Base-by-base conservation (phyloP, 352 stramenopile genomes). In the Pythium myriotylum region DNA sequence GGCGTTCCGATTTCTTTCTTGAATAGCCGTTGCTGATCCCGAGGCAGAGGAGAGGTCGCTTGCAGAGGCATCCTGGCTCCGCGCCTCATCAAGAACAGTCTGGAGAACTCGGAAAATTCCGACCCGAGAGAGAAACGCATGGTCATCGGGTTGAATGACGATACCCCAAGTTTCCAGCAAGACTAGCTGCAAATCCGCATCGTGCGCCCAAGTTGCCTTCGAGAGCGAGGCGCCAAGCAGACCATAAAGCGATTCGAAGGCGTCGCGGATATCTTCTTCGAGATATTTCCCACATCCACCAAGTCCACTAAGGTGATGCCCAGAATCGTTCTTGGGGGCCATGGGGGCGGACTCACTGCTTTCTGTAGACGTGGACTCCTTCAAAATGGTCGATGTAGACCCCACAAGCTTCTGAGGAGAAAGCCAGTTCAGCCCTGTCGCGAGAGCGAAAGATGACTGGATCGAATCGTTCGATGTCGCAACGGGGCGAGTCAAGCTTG, bases 21-120 rank as follows among this genome's bases (percentile, higher is more conserved):
- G 29, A 35, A 35, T 72, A 29, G 49, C 60, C 2, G 63, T 67
- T 10, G 62, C 58, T 19, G 64, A 35, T 17, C 33, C 52, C 42
- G 62, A 40, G 4, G 47, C 26, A 22, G 49, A 27, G 7, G 27
- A 26, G 22, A 8, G 20, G 3, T 48, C 14, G 39, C 70, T 57
- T 20, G 48, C 46, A 1, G 58, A 49, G 3, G 23, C 24, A 37
- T 72, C 65, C 17, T 62, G 51, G 17, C 54, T 67, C 8, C 89
- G 78, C 4, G 84, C 86, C 68, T 95, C 86, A 53, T 95, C 86
- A 14, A 97, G 55, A 12, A 97, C 89, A n/a, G 86, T 95, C 63
- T 97, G 89, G 16, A 97, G 66, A 32, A 96, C 86, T 33, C 89
- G 75, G 61, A 97, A 97, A 64, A 97, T 89, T 1, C 88, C 86